Base-by-base conservation (phyloP, 495 filamentous ascomycete genomes). In the Penicillium taxi region DNA sequence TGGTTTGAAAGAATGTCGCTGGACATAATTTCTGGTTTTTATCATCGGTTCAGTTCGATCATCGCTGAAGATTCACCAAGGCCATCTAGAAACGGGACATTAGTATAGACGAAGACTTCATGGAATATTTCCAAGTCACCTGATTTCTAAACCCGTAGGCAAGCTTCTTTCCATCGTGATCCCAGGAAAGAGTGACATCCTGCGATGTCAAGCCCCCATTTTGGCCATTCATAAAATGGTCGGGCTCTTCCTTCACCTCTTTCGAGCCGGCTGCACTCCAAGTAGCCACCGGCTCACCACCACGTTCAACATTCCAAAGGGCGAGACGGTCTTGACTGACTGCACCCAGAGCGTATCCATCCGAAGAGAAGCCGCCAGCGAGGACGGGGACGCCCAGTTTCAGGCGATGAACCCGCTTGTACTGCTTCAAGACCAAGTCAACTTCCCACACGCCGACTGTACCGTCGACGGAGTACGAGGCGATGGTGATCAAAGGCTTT, bases 231-330 rank as follows among this genome's bases (percentile, higher is more conserved):
- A 56, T 45, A 11, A 43, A 22, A 16, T 50, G 50, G 12, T 58
- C 59, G 24, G 47, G 32, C n/a, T 56, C 55, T 49, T 38, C 47
- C 28, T 66, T 61, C 9, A 41, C 39, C 9, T 59, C 48, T 18
- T 55, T 56, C 15, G 42, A 25, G 18, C 47, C 44, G 40, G 61
- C 43, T 16, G 48, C 51, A 35, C 59, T 69, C 80, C 81, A 88
- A 27, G 58, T 73, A 15, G 82, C 81, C 29, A 78, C 69, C 6
- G 82, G 79, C 26, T 78, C 64, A n/a, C 70, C 67, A 6, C 74
- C 77, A 13, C 78, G 78, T 26, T 80, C 80, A 6, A 75, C 69
- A 45, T 82, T 83, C 82, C 82, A 87, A 11, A 87, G 78, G 26
- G 82, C 64, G 13, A 86, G 65, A 32, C 61, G 68, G 36, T 81